Conservation (phyloP, 2,329 filamentous ascomycete species). For the Emericellopsis atlantica region DNA sequence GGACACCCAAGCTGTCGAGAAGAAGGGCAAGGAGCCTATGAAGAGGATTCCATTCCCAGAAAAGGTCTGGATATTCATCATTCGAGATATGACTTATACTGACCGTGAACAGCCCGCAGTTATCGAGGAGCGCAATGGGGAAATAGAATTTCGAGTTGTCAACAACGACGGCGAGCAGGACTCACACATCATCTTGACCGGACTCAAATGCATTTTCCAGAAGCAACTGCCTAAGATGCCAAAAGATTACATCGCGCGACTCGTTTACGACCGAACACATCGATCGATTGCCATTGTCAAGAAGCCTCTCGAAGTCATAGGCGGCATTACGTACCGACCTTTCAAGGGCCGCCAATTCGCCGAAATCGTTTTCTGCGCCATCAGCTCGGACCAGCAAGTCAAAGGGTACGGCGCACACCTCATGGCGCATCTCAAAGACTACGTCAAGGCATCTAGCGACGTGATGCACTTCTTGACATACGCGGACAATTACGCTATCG, state of each 20-base stretch:
- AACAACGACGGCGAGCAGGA: slow-evolving; percentile 89
- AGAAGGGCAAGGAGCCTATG: slow-evolving; percentile 32
- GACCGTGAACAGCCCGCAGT: slow-evolving; percentile 55
- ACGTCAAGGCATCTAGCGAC: slow-evolving; percentile 89
- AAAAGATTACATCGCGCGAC: slow-evolving; percentile 93
- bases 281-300: slow-evolving; percentile 96
- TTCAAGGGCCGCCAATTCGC: slow-evolving; percentile 89
- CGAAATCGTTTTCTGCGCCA: slow-evolving; percentile 97
- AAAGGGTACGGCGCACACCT: slow-evolving; percentile 97
- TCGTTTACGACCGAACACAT: slow-evolving; percentile 95
- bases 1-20: slow-evolving; percentile 9
- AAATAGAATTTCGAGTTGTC: slow-evolving; percentile 94
- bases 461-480: slow-evolving; percentile 99
- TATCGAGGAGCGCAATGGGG: slow-evolving; percentile 82
- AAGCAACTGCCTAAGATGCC: slow-evolving; percentile 99
- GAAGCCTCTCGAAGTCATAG: slow-evolving; percentile 88
- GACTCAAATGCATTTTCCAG: slow-evolving; percentile 95
- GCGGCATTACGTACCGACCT: slow-evolving; percentile 90
- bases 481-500: slow-evolving; percentile 96
- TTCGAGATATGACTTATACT: background rate
- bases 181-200: slow-evolving; percentile 86
- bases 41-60: slow-evolving; percentile 77
- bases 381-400: slow-evolving; percentile 94
- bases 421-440: slow-evolving; percentile 97
- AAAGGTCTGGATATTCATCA: slow-evolving; percentile 43